phyloP scores from a whole-genome alignment of 2,329 filamentous ascomycete genomes.

The Trichoderma citrinoviride region DNA sequence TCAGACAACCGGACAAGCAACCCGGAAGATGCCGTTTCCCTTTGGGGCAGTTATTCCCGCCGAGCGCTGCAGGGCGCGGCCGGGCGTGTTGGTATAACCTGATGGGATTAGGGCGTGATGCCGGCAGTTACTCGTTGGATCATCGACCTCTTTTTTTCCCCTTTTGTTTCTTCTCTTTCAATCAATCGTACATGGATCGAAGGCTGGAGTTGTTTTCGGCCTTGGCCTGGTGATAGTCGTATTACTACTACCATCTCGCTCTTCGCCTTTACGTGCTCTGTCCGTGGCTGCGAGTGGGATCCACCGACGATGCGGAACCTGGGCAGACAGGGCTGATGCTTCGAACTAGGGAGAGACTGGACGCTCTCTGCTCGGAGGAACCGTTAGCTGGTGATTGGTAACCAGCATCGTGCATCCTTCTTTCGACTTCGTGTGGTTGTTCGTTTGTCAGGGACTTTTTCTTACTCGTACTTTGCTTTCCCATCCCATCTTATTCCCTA shows the following conservation, averaged over 20 bases:
- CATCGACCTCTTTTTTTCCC: neutral
- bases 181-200: neutral
- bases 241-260: neutral
- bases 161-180: neutral
- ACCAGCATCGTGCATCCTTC: neutral
- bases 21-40: neutral
- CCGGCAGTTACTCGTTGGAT: neutral
- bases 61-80: neutral
- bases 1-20: too few species aligned
- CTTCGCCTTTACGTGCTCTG: conserved; percentile 7
- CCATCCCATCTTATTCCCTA: neutral
- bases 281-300: neutral
- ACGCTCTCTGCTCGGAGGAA: neutral
- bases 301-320: neutral
- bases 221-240: too few species aligned
- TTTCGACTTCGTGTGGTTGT: neutral
- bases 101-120: neutral
- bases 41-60: neutral
- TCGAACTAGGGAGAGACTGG: too few species aligned
- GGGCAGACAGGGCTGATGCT: neutral
- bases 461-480: too few species aligned
- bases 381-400: neutral
- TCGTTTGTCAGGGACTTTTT: too few species aligned
- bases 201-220: neutral
- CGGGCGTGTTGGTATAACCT: neutral